Conservation (phyloP, 345 rosid genomes). For the Heritiera fomes region DNA sequence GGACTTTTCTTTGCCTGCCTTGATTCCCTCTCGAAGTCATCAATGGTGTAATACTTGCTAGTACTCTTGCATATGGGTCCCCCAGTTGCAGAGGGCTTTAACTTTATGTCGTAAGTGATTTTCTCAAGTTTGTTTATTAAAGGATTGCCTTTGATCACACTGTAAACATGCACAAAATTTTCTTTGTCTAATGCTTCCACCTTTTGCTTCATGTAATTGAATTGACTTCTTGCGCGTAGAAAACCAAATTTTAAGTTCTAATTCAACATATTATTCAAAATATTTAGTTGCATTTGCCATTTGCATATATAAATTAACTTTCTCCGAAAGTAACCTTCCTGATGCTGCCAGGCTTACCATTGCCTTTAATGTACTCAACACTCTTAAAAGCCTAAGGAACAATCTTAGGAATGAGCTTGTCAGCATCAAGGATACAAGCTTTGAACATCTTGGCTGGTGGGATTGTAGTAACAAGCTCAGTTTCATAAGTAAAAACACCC, state of each 20-base stretch:
- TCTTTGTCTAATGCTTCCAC: conserved; percentile 33
- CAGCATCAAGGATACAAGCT: not conserved
- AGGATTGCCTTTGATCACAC: conserved; percentile 37
- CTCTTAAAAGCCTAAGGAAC: not conserved
- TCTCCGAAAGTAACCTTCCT: not conserved
- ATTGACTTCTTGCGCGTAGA: not conserved
- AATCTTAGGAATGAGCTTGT: not conserved
- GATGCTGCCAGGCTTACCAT: not conserved
- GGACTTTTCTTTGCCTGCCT: conserved; percentile 36
- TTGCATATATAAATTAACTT: not conserved
- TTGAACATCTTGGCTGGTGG: not conserved
- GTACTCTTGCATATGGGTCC: conserved; percentile 22
- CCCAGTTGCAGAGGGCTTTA: conserved; percentile 27
- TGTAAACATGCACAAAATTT: conserved; percentile 13
- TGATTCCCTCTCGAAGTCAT: conserved; percentile 28
- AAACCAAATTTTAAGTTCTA: not conserved
- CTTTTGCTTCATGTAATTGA: conserved; percentile 28
- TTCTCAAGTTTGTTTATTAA: conserved; percentile 30
- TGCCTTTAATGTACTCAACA: not conserved
- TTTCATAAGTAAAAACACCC: not conserved
- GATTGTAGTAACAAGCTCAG: not conserved
- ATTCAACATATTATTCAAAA: not conserved
- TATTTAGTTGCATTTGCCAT: not conserved
- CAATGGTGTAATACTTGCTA: conserved; percentile 26
- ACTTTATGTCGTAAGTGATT: conserved; percentile 32